Percentiles rank a stretch among this genome's conserved stretches.
phyloP scores from a whole-genome alignment of 371 early-diverging fungal genomes.

The Caulochytrium protostelioides region DNA sequence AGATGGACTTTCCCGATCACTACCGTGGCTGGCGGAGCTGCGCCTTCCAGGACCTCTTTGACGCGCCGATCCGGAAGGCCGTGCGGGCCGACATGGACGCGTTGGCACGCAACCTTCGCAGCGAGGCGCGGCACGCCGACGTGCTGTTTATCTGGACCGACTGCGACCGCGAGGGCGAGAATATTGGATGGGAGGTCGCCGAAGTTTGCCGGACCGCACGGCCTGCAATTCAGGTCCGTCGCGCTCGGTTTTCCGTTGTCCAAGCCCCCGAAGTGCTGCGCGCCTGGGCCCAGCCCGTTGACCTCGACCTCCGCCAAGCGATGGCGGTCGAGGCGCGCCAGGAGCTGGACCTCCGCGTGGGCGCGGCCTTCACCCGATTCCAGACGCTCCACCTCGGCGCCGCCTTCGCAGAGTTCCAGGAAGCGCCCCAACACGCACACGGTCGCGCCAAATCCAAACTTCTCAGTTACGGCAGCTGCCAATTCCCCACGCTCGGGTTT shows the following conservation, averaged over 20 bases:
- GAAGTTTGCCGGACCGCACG: slow-evolving; percentile 43
- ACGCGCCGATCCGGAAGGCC: slow-evolving; percentile 24
- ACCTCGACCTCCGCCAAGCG: slow-evolving; percentile 36
- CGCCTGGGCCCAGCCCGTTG: slow-evolving; percentile 52
- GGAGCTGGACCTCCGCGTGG: slow-evolving; percentile 94
- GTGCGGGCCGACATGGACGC: slow-evolving; percentile 21
- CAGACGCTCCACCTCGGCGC: slow-evolving; percentile 54
- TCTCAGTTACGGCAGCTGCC: slow-evolving; percentile 94
- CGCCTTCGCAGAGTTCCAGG: slow-evolving; percentile 24
- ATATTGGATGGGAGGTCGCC: slow-evolving; percentile 79
- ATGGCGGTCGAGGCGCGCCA: slow-evolving; percentile 77
- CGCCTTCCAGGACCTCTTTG: slow-evolving; percentile 39
- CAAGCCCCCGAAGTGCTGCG: slow-evolving; percentile 47
- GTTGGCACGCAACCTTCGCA: slow-evolving; percentile 40
- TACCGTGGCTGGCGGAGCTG: slow-evolving; percentile 36
- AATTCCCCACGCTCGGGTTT: slow-evolving; percentile 98
- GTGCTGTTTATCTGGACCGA: slow-evolving; percentile 97
- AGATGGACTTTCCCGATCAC: slow-evolving; percentile 36
- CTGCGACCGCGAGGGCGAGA: slow-evolving; percentile 98
- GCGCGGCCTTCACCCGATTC: slow-evolving; percentile 88
- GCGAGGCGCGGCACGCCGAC: slow-evolving; percentile 35
- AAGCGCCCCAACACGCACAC: too few species aligned
- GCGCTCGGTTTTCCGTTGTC: slow-evolving; percentile 68
- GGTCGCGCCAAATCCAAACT: too few species aligned
- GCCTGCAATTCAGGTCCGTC: slow-evolving; percentile 34